Percentiles rank a stretch among this genome's conserved stretches.
phyloP scores from a whole-genome alignment of 257 asterid species.

The Solanum ahanhuiri region DNA sequence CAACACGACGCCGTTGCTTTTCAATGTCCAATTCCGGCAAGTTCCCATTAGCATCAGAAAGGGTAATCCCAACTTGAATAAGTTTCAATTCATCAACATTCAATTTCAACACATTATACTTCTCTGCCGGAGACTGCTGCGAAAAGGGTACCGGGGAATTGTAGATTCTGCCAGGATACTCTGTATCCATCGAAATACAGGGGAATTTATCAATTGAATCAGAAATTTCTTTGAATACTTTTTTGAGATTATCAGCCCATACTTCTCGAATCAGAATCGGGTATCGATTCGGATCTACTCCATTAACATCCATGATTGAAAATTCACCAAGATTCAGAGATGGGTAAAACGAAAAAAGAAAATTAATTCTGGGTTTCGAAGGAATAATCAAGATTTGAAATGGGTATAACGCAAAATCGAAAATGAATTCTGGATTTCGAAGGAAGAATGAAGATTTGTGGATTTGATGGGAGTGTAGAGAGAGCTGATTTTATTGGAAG shows the following conservation, averaged over 20 bases:
- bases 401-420: background rate
- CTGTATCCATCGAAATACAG: background rate
- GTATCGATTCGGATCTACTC: background rate
- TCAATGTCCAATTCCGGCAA: background rate
- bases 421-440: background rate
- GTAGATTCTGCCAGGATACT: background rate
- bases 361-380: background rate
- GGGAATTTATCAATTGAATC: background rate
- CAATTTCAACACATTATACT: background rate
- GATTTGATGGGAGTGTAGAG: background rate
- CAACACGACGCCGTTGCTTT: background rate
- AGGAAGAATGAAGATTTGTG: background rate
- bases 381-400: background rate
- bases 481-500: background rate
- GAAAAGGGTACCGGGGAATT: background rate
- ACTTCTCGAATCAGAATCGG: background rate
- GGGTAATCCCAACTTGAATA: background rate
- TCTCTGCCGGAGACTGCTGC: background rate
- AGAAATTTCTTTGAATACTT: background rate
- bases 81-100: background rate
- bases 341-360: background rate
- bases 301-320: background rate
- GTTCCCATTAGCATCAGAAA: background rate
- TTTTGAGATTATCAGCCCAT: background rate
- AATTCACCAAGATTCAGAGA: background rate